Percentiles rank a stretch among this genome's conserved stretches.
Evolutionary conservation across 2,329 filamentous ascomycete species (phyloP).

Genomic region (Cercospora sp.): DNA sequence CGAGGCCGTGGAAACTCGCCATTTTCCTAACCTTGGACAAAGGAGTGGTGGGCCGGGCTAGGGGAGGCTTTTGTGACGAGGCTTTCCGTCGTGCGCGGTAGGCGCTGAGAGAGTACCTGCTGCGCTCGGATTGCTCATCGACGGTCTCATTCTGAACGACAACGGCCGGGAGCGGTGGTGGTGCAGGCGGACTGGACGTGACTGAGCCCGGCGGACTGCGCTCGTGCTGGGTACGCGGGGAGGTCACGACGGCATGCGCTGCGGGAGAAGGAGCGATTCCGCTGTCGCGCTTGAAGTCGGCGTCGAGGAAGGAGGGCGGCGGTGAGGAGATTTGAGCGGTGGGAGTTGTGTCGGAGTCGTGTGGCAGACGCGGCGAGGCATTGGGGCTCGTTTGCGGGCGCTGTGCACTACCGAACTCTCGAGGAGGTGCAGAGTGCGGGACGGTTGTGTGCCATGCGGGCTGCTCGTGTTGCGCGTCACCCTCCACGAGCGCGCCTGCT

Average conservation of each 20-base stretch:
- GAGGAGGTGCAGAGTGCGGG: background rate
- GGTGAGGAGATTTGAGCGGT: background rate
- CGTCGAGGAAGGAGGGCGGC: background rate
- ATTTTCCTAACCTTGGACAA: conserved; percentile 22
- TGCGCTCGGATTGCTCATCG: conserved; percentile 22
- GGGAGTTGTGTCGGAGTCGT: background rate
- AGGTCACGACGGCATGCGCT: conserved; percentile 26
- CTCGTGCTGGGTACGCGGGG: conserved; percentile 1
- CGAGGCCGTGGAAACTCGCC: conserved; percentile 51
- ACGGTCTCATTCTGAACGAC: conserved; percentile 44
- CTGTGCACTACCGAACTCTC: background rate
- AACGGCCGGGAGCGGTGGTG: conserved; percentile 45
- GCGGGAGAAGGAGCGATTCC: conserved; percentile 36
- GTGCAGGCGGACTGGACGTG: background rate
- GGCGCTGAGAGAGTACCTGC: conserved; percentile 15
- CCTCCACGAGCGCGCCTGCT: background rate
- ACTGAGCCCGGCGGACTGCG: background rate
- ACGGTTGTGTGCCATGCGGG: background rate
- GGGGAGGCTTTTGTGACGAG: conserved; percentile 1
- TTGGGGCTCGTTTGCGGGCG: background rate
- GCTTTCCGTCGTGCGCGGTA: background rate
- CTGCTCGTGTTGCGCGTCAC: background rate
- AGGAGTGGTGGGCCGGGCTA: conserved; percentile 15
- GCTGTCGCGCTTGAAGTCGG: conserved; percentile 36
- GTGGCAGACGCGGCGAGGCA: background rate